Evolutionary conservation across 1,139 yeast species (phyloP).

Genomic region (Blastobotrys serpentis): DNA sequence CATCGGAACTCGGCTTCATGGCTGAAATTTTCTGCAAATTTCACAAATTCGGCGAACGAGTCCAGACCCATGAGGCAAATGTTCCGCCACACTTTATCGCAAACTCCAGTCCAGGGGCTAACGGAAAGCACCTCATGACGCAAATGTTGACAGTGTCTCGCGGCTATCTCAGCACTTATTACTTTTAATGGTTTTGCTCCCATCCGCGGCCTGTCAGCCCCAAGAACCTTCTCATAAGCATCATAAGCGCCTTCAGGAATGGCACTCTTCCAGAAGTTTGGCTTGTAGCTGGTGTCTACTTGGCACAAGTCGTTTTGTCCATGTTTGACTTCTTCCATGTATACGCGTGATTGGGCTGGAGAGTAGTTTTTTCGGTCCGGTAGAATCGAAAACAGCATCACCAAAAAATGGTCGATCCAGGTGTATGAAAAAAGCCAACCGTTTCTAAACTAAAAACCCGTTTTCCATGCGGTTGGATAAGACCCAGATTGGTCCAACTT

Average conservation of each 20-base stretch:
- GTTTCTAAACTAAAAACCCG: too few relatives aligned
- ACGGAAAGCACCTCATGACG: conserved; percentile 16
- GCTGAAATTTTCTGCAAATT: conserved; percentile 27
- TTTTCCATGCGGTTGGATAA: too few relatives aligned
- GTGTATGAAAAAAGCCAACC: too few relatives aligned
- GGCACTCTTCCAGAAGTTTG: conserved; percentile 11
- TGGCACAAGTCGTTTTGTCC: conserved; percentile 12
- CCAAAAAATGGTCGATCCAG: too few relatives aligned
- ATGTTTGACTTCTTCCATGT: conserved; percentile 7
- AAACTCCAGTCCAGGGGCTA: conserved; percentile 25
- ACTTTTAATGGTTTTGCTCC: conserved; percentile 14
- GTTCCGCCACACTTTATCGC: conserved; percentile 31
- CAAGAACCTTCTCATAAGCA: neutral
- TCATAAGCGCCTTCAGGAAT: conserved; percentile 3
- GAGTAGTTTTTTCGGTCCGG: too few relatives aligned
- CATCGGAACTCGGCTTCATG: conserved; percentile 24
- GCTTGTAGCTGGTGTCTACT: conserved; percentile 15
- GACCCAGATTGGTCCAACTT: too few relatives aligned
- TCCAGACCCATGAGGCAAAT: conserved; percentile 28
- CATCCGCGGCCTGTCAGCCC: neutral
- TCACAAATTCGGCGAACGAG: conserved; percentile 27
- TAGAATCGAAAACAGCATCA: too few relatives aligned
- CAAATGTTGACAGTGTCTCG: conserved; percentile 16
- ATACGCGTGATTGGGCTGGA: neutral
- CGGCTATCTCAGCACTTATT: conserved; percentile 19